Evolutionary conservation across 2,329 filamentous ascomycete genomes (phyloP).

Genomic region (Clonostachys sp.): DNA sequence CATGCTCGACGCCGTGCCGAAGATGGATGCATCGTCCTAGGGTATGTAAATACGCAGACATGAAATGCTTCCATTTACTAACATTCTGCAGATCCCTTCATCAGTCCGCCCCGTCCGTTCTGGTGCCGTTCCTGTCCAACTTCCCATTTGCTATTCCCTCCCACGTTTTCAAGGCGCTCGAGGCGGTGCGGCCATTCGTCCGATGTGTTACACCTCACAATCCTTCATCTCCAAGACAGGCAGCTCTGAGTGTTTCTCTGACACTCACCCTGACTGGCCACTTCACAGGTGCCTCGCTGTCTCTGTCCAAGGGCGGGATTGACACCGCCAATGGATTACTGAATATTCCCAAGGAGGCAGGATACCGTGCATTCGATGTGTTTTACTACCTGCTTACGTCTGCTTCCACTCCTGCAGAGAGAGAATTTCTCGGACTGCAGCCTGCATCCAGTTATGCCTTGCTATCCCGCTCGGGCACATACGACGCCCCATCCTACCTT

Average conservation of each 20-base stretch:
- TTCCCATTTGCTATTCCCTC: conserved; percentile 77
- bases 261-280: conserved; percentile 78
- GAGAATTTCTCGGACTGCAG: conserved; percentile 82
- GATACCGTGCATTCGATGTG: conserved; percentile 91
- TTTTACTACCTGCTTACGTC: conserved; percentile 96
- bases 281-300: conserved; percentile 68
- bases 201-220: conserved; percentile 86
- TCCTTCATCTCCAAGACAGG: conserved; percentile 76
- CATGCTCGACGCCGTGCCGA: conserved; percentile 92
- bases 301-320: conserved; percentile 82
- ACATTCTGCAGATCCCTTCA: conserved; percentile 68
- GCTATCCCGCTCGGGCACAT: conserved; percentile 79
- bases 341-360: conserved; percentile 71
- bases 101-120: conserved; percentile 77
- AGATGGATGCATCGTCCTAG: conserved; percentile 87
- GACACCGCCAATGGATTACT: conserved; percentile 78
- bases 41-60: conserved; percentile 46
- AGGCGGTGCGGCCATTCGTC: conserved; percentile 80
- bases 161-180: conserved; percentile 71
- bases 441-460: conserved; percentile 72
- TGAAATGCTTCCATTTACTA: conserved; percentile 3
- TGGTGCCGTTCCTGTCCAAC: conserved; percentile 75
- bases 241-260: conserved; percentile 74
- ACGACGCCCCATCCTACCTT: conserved; percentile 79
- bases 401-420: conserved; percentile 82